Evolutionary conservation across 1,284 basidiomycete species (phyloP), one percentile per base, ranked within the genome.

Genomic region (Ustilago bromivora): DNA sequence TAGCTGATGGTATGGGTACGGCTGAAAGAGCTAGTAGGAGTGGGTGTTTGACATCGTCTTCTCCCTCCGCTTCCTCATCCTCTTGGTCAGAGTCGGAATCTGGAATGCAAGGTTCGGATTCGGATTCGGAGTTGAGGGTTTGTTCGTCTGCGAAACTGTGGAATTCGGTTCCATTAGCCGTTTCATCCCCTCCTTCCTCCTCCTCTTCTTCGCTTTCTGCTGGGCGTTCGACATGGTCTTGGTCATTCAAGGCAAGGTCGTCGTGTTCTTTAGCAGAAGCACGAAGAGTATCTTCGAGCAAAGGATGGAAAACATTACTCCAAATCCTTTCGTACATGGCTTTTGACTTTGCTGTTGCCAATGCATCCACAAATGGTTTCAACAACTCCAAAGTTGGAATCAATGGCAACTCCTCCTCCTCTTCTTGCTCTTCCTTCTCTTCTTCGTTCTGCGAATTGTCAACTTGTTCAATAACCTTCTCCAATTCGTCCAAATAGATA

Each of bases 401-500:
- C 12, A 72, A 35, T 31, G 68, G 51, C 65, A 76, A 54, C 28
- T 78, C 71, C 1, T 57, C 56, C 15, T 75, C 65, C 8, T 53
- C 68, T 3, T 59, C 66, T 5, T 47, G 60, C 2, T 54, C 61
- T 31, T 31, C 36, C 11, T n/a, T 35, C 7, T 56, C 32, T n/a
- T 40, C 58, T 9, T 61, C 28, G 13, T 19, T 40, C 36, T 55
- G 28, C 0, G 41, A 11, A 17, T 57, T 53, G 10, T 63, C 34
- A 31, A 55, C 58, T 0, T 23, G 3, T 38, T 75, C 71, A 12
- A 89, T 79, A 4, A 90, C 91, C 82, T 93, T 94, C 83, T 98
- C 91, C 35, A 99, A 90, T 86, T 99, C 96, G 77, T 93, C 92
- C 9, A 97, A 87, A 87, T 94, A 98, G 55, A 98, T 91, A 84